Evolutionary conservation across 352 stramenopile species (phyloP), one percentile per base, ranked within the genome.

Genomic region (Phytophthora vignae): DNA sequence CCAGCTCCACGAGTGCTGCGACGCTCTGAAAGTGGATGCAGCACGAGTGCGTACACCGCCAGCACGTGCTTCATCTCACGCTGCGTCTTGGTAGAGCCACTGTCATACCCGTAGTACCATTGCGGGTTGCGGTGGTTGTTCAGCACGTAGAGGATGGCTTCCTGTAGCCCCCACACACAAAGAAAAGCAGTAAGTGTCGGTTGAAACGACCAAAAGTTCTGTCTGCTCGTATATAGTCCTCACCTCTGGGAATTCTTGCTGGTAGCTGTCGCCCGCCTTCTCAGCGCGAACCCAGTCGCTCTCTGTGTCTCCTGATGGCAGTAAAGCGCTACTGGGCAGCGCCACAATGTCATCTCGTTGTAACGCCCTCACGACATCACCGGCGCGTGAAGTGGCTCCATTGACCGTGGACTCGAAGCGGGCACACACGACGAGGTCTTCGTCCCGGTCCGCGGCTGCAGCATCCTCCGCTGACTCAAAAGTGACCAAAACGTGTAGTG

Each of bases 61-160:
- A 84, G 63, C 17, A 71, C 60, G n/a, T 84, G 77, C 36, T 67
- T 64, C 74, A 82, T 78, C 19, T 73, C 65, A 17, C 77, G 77
- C 49, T 84, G 74, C 21, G 57, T 64, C 60, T 82, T 81, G 22
- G 74, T 84, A 12, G 77, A 71, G n/a, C 74, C 77, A 21, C 77
- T 81, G 55, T 82, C 74, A 31, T 79, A 84, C 38, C 64, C 58
- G 56, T 84, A 84, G 58, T 74, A 76, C 77, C 77, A 84, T 29
- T 69, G 67, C 9, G 74, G 73, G 44, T 67, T 81, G 25, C 61
- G 71, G 31, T 73, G 58, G 42, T 81, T 81, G 69, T 81, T 83
- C 21, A 83, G 52, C 42, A 78, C 69, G 54, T 74, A 83, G n/a
- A 79, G 5, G 15, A 81, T 52, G 42, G 66, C 33, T 42, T 81